These are phyloP conservation scores for Scleroderma citrinum DNA, from an alignment of 768 basidiomycete genomes.

Conservation along the genomic window DNA sequence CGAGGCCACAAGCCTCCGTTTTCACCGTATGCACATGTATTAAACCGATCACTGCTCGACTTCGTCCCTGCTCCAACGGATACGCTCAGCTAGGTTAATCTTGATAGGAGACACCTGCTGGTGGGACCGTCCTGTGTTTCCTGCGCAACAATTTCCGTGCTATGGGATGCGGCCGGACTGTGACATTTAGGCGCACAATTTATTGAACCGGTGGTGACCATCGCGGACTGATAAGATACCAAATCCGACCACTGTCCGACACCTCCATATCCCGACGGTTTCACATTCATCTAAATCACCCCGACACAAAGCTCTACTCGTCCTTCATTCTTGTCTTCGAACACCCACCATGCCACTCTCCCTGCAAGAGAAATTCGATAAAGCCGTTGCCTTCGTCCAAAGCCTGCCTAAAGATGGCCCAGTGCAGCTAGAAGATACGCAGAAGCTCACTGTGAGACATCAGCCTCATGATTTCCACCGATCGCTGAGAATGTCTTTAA, in stretches of 20 bases:
- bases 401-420: conserved; percentile 71
- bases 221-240: background rate
- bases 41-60: too few relatives aligned
- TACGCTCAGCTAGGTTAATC: too few relatives aligned
- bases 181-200: too few relatives aligned
- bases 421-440: conserved; percentile 71
- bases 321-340: conserved; percentile 1
- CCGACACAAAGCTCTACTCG: background rate
- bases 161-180: too few relatives aligned
- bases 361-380: conserved; percentile 57
- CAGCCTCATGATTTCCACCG: conserved; percentile 1
- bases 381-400: conserved; percentile 63
- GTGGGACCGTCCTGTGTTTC: too few relatives aligned
- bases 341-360: conserved; percentile 46
- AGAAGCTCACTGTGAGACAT: conserved; percentile 70
- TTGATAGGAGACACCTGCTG: too few relatives aligned
- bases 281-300: background rate
- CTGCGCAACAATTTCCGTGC: too few relatives aligned
- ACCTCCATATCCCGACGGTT: background rate
- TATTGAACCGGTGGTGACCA: too few relatives aligned
- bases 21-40: too few relatives aligned
- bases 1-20: too few relatives aligned
- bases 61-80: too few relatives aligned
- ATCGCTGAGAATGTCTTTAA: conserved; percentile 6
- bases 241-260: background rate